Conservation (phyloP, 371 early-diverging fungal genomes). For the Mortierella sp. region DNA sequence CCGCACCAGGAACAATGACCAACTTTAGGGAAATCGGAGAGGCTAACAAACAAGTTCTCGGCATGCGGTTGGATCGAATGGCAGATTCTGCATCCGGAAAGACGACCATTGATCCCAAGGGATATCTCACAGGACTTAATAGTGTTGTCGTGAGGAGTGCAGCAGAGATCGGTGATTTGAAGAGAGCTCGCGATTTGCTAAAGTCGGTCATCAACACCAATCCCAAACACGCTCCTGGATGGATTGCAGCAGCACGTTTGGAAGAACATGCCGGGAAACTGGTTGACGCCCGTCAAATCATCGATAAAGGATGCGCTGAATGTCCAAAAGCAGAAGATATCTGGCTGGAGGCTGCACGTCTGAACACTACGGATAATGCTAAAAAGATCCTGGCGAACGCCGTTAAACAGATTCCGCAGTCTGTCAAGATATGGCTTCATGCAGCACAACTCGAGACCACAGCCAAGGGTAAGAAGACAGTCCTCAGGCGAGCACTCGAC, state of each 20-base stretch:
- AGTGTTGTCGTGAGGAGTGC: conserved; percentile 84
- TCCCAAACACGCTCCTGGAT: conserved; percentile 95
- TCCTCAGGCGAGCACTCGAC: conserved; percentile 94
- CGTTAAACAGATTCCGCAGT: conserved; percentile 88
- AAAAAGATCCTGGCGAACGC: conserved; percentile 92
- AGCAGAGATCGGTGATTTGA: conserved; percentile 94
- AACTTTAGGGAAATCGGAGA: conserved; percentile 94
- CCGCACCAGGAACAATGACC: conserved; percentile 74
- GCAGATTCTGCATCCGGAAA: conserved; percentile 80
- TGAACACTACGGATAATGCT: conserved; percentile 86
- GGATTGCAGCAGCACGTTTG: conserved; percentile 97
- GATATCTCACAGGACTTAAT: conserved; percentile 93
- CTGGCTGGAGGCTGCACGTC: conserved; percentile 95
- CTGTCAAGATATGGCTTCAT: conserved; percentile 92
- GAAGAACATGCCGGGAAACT: conserved; percentile 93
- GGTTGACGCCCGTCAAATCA: conserved; percentile 83
- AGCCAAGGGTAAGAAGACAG: conserved; percentile 77
- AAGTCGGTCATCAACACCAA: conserved; percentile 92
- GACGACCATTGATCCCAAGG: conserved; percentile 91
- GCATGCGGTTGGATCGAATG: conserved; percentile 89
- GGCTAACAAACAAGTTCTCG: conserved; percentile 91
- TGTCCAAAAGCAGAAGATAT: conserved; percentile 95
- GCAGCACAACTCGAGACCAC: conserved; percentile 91
- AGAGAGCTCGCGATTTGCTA: conserved; percentile 89
- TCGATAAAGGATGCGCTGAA: conserved; percentile 92